Conservation (phyloP, 495 filamentous ascomycete species). For the Neurospora sp. region DNA sequence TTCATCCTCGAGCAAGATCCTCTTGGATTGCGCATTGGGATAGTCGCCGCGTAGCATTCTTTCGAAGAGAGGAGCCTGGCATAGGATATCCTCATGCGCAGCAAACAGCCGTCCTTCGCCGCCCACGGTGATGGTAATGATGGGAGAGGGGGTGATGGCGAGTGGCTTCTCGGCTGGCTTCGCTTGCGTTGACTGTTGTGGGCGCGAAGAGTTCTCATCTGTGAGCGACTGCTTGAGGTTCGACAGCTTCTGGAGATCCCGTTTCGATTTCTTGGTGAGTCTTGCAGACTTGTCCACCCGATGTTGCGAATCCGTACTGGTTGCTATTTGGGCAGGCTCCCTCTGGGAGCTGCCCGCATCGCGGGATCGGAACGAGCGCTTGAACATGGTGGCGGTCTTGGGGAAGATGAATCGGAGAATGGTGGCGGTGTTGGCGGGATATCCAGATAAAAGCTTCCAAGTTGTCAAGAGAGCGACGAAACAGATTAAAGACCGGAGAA, state of each 20-base stretch:
- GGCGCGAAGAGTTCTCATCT: constrained; percentile 22
- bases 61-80: constrained; percentile 72
- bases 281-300: constrained; percentile 72
- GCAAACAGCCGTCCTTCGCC: constrained; percentile 78
- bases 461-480: constrained; percentile 36
- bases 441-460: not conserved
- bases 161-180: constrained; percentile 31
- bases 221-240: constrained; percentile 54
- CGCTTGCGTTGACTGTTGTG: constrained; percentile 27
- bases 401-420: constrained; percentile 12
- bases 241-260: constrained; percentile 59
- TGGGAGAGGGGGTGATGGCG: constrained; percentile 48
- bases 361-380: constrained; percentile 67
- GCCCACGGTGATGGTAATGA: constrained; percentile 76
- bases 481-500: constrained; percentile 21
- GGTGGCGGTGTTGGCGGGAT: constrained; percentile 8
- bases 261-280: constrained; percentile 58
- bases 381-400: constrained; percentile 59
- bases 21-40: constrained; percentile 51
- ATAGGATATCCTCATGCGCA: constrained; percentile 80
- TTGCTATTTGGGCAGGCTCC: constrained; percentile 15
- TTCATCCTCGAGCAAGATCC: constrained; percentile 73
- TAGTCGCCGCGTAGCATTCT: constrained; percentile 50
- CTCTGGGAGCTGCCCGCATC: constrained; percentile 27
- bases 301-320: constrained; percentile 33